phyloP scores from a whole-genome alignment of 2,329 filamentous ascomycete species.

The Cercospora beticola region DNA sequence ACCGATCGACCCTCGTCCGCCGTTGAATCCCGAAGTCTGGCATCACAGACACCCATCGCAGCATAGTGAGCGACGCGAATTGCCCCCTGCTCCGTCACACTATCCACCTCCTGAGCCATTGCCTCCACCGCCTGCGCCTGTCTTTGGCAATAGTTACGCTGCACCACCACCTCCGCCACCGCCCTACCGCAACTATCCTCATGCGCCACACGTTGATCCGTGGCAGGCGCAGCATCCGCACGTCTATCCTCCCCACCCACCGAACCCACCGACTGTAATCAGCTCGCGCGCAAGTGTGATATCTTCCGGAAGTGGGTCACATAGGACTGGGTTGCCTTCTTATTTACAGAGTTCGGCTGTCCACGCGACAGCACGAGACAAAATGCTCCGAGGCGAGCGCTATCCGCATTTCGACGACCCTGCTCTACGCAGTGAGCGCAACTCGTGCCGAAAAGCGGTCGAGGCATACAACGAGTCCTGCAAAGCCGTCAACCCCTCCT shows the following conservation, averaged over 20 bases:
- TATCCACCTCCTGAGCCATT: conserved; percentile 5
- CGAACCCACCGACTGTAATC: conserved; percentile 16
- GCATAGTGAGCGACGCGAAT: background rate
- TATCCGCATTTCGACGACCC: conserved; percentile 74
- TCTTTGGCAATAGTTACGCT: conserved; percentile 19
- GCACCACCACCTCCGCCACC: conserved; percentile 20
- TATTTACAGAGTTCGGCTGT: background rate
- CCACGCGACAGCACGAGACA: conserved; percentile 68
- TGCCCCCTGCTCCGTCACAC: background rate
- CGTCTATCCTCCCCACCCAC: conserved; percentile 17
- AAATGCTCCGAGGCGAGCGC: conserved; percentile 79
- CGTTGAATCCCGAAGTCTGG: conserved; percentile 22
- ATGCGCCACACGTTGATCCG: conserved; percentile 11
- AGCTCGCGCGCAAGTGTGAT: conserved; percentile 30
- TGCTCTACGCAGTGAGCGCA: conserved; percentile 78
- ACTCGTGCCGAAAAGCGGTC: conserved; percentile 76
- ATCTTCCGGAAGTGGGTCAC: conserved; percentile 42
- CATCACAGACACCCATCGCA: conserved; percentile 1
- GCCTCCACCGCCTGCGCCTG: conserved; percentile 19
- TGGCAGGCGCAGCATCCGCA: conserved; percentile 7
- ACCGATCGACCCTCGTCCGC: conserved; percentile 18
- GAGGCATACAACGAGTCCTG: conserved; percentile 74
- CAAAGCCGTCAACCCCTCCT: conserved; percentile 52
- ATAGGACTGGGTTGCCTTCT: conserved; percentile 24
- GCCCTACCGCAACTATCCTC: conserved; percentile 14